Evolutionary conservation across 306 rosid genomes (phyloP), one percentile per base, ranked within the genome.

Genomic region (Aeschynomene evenia): DNA sequence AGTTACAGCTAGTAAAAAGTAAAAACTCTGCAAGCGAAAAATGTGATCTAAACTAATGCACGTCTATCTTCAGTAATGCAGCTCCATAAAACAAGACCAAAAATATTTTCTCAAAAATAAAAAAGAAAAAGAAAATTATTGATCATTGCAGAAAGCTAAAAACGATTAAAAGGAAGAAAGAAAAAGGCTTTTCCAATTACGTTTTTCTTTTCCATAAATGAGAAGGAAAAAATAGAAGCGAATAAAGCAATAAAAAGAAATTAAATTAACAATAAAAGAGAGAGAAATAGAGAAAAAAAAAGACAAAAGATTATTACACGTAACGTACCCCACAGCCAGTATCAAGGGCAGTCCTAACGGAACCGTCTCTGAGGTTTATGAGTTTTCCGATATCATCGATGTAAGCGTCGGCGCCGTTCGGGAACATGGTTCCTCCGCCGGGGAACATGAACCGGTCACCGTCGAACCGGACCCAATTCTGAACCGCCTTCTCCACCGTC

Each of bases 391-490:
- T 92, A 40, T 87, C 86, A 14, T 87, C 89, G 33, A 92, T 92
- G 57, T 92, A 92, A 0, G 85, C 86, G 34, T 81, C 91, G 0
- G 96, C 98, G 4, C 98, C 98, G 2, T 85, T 68, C 0, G 96
- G 96, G 22, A 92, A 92, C 92, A 86, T 89, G 26, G 98, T 92
- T 50, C 98, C 98, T 1, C 98, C 96, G 0, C 98, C 95, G 1
- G 95, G 98, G 20, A 92, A 92, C 43, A 75, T 10, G 46, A 92
- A 89, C 68, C 78, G 78, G 5, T 89, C 84, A 0, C 90, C 96
- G 33, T 89, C 81, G 50, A 55, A 82, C 4, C 85, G 80, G 7
- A 92, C 83, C 98, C 98, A 89, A 50, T 92, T 92, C 87, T 92
- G 98, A 2, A 81, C 96, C 4, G 98, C 98, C 79, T 92, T 92